A percentile compares a stretch with the other conserved stretches of the same genome.
Evolutionary conservation across 2,329 filamentous ascomycete genomes (phyloP).

Genomic region (Pseudogymnoascus sp.): DNA sequence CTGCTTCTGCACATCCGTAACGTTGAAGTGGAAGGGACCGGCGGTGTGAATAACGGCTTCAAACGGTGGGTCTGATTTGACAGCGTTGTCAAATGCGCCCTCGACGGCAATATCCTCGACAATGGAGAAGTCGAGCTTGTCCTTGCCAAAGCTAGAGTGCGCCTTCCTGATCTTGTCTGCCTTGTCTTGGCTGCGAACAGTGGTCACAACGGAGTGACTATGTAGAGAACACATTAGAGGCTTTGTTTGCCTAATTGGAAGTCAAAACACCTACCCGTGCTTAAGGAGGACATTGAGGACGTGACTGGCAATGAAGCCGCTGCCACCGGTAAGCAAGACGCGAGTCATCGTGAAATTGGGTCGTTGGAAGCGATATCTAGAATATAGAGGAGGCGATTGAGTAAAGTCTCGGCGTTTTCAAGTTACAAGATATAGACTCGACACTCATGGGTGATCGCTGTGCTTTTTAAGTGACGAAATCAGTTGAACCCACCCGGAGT

Average conservation of each 20-base stretch:
- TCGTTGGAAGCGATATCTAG: too few species aligned
- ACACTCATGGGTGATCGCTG: too few species aligned
- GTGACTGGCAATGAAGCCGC: conserved; percentile 45
- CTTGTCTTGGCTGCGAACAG: conserved; percentile 38
- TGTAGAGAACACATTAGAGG: conserved; percentile 14
- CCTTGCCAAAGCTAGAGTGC: conserved; percentile 22
- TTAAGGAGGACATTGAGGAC: conserved; percentile 38
- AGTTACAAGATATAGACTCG: too few species aligned
- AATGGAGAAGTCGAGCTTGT: conserved; percentile 39
- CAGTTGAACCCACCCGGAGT: too few species aligned
- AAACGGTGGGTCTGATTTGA: conserved; percentile 31
- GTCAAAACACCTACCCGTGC: background rate
- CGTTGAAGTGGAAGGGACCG: conserved; percentile 39
- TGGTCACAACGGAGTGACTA: conserved; percentile 32
- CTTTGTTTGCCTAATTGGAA: too few species aligned
- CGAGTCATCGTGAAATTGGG: conserved; percentile 5
- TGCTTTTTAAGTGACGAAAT: too few species aligned
- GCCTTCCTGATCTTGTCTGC: conserved; percentile 34
- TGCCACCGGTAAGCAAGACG: conserved; percentile 27
- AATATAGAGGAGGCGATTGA: too few species aligned
- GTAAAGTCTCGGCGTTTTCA: too few species aligned
- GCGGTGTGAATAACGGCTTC: conserved; percentile 68
- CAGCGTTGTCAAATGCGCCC: conserved; percentile 55
- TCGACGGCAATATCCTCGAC: conserved; percentile 64
- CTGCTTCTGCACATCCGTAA: conserved; percentile 21